These are phyloP conservation scores for Suhomyces guaymorum DNA, from an alignment of 1,139 yeast species.

Conservation along the genomic window DNA sequence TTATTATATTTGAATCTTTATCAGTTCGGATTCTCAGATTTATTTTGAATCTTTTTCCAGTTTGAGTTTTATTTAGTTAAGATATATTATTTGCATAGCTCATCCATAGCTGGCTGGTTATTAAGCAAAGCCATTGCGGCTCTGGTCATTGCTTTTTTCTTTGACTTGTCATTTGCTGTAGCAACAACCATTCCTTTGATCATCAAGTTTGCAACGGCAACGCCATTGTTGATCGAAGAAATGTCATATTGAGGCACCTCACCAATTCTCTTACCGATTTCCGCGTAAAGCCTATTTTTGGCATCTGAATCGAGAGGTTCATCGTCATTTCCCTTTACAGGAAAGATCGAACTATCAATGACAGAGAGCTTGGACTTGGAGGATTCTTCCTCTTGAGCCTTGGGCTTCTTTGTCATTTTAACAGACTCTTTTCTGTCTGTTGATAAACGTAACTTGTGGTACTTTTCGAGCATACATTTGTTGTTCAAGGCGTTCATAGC, in stretches of 20 bases:
- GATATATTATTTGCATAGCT: constrained; percentile 10
- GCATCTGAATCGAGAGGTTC: constrained; percentile 37
- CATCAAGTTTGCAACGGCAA: constrained; percentile 38
- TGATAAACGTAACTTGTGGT: constrained; percentile 56
- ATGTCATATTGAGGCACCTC: constrained; percentile 44
- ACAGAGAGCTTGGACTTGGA: neutral
- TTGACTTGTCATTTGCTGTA: constrained; percentile 40
- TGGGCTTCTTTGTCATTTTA: constrained; percentile 16
- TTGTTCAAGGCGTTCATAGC: constrained; percentile 72
- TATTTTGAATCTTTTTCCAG: neutral
- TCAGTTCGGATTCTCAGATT: neutral
- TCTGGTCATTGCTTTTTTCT: constrained; percentile 46
- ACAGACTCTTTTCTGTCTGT: constrained; percentile 56
- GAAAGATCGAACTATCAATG: constrained; percentile 22
- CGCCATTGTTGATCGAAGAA: constrained; percentile 28
- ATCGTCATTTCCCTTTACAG: constrained; percentile 29
- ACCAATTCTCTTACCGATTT: constrained; percentile 40
- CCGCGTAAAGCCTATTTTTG: constrained; percentile 46
- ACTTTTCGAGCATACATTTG: constrained; percentile 61
- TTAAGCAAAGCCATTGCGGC: constrained; percentile 50
- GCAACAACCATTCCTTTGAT: constrained; percentile 42
- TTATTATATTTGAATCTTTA: neutral
- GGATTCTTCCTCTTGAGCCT: constrained; percentile 8
- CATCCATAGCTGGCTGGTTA: constrained; percentile 30
- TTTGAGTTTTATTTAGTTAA: neutral